These are phyloP conservation scores for Beauveria medogensis DNA, from an alignment of 2,329 filamentous ascomycete species.

Conservation along the genomic window DNA sequence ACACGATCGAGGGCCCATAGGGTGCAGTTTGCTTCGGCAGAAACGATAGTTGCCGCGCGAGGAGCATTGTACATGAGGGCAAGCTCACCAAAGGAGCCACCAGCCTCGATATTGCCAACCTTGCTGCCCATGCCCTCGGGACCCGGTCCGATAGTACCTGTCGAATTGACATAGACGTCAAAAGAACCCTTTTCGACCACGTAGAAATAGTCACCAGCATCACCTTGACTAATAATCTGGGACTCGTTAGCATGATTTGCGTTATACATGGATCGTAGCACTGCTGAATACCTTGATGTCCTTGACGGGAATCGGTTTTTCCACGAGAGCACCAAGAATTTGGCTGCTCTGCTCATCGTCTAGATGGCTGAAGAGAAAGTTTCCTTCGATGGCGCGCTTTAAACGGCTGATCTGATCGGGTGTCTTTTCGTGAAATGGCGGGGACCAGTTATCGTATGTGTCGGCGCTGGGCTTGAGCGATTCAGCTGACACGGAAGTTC, in stretches of 20 bases:
- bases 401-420: constrained; percentile 72
- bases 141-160: constrained; percentile 70
- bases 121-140: constrained; percentile 73
- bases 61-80: constrained; percentile 98
- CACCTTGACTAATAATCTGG: constrained; percentile 90
- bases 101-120: constrained; percentile 74
- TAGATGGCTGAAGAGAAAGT: constrained; percentile 90
- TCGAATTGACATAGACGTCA: constrained; percentile 79
- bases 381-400: constrained; percentile 72
- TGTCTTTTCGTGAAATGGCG: constrained; percentile 77
- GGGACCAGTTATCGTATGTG: constrained; percentile 80
- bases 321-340: constrained; percentile 81
- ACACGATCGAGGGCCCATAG: constrained; percentile 93
- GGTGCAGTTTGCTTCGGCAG: constrained; percentile 66
- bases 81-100: constrained; percentile 92
- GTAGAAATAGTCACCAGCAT: constrained; percentile 96
- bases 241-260: constrained; percentile 18
- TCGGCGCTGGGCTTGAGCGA: constrained; percentile 84
- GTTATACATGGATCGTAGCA: not conserved
- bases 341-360: constrained; percentile 87
- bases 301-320: constrained; percentile 92
- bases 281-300: constrained; percentile 54
- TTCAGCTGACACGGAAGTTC: constrained; percentile 94
- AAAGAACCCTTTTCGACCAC: constrained; percentile 88
- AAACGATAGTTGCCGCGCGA: constrained; percentile 87